Base-by-base conservation (phyloP, 192 early-diverging fungal species). In the Coemansia sp. region DNA sequence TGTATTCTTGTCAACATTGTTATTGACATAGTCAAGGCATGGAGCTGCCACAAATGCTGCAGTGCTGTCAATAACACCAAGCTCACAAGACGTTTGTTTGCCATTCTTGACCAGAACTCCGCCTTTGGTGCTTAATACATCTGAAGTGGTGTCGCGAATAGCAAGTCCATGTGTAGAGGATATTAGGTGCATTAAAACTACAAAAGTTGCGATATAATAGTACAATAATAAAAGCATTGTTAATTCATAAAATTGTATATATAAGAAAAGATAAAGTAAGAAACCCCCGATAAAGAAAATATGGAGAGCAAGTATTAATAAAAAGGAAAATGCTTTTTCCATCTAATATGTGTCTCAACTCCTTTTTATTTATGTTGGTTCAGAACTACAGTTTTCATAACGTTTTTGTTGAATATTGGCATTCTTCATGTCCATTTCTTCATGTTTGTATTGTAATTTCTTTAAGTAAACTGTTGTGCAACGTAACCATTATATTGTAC, bases 71-170 rank as follows among this genome's bases (percentile, higher is more conserved):
- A 67, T 59, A 8, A 67, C 65, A 22, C 56, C 56, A 32, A 67
- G 55, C 56, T 67, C 65, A 22, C 65, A 67, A 1, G 65, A 67
- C 5, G 56, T 67, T 0, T 57, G 65, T 13, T 67, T 59, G 19
- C 65, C 65, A 32, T 67, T 59, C 13, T 58, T 58, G 32, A 58
- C 39, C 3, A 58, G 56, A 4, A 58, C 3, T 13, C 56, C 56
- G 37, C 56, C 56, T 39, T 58, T 58, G 13, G 56, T 58, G 15
- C 7, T 58, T 13, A 37, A 58, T 18, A 37, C 39, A 13, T 40
- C 39, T n/a, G 56, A 58, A 6, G 4, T 18, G 10, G 39, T 40
- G n/a, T 58, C 39, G 37, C 56, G 56, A 58, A 58, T 36, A 39
- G 56, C 36, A 11, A 58, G 15, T 0, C 36, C 37, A 19, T 46